phyloP scores from a whole-genome alignment of 192 early-diverging fungal genomes.

The Backusella sp. region DNA sequence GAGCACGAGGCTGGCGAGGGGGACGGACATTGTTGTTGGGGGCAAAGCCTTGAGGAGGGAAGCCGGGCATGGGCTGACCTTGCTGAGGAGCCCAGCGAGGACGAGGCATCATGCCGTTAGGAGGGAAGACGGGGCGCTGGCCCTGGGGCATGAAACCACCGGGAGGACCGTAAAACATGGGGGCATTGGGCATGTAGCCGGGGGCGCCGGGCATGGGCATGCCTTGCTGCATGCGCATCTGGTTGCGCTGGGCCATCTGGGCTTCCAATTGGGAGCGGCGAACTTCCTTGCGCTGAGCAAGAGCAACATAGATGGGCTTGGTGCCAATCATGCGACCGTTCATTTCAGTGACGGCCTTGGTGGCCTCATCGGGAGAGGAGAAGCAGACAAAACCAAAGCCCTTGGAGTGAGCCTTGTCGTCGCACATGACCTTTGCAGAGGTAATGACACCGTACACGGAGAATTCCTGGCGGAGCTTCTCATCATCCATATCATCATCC shows the following conservation, averaged over 20 bases:
- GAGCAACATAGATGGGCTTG: slow-evolving; percentile 91
- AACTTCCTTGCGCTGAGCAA: slow-evolving; percentile 89
- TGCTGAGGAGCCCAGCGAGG: slow-evolving; percentile 35
- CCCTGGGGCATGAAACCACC: slow-evolving; percentile 33
- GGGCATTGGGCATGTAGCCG: slow-evolving; percentile 47
- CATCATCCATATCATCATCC: slow-evolving; percentile 95
- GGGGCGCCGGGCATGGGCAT: slow-evolving; percentile 40
- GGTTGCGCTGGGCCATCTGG: slow-evolving; percentile 43
- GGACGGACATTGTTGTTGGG: slow-evolving; percentile 48
- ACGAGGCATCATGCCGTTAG: slow-evolving; percentile 38
- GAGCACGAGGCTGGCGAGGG: slow-evolving; percentile 45
- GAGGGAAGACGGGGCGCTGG: slow-evolving; percentile 46
- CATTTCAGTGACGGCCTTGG: slow-evolving; percentile 97
- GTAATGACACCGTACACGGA: slow-evolving; percentile 94
- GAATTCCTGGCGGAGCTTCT: slow-evolving; percentile 95
- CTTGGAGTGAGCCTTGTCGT: slow-evolving; percentile 85
- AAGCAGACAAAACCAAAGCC: slow-evolving; percentile 99
- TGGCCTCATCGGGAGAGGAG: slow-evolving; percentile 96
- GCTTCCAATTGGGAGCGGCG: slow-evolving; percentile 84
- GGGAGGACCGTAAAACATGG: slow-evolving; percentile 38
- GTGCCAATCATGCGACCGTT: slow-evolving; percentile 78
- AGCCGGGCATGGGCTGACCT: slow-evolving; percentile 33
- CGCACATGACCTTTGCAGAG: slow-evolving; percentile 96
- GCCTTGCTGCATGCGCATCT: slow-evolving; percentile 53
- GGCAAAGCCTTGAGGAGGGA: slow-evolving; percentile 37